Evolutionary conservation across 164 flowering plant genomes (phyloP).

Genomic region (Magnolia kwangsiensis): DNA sequence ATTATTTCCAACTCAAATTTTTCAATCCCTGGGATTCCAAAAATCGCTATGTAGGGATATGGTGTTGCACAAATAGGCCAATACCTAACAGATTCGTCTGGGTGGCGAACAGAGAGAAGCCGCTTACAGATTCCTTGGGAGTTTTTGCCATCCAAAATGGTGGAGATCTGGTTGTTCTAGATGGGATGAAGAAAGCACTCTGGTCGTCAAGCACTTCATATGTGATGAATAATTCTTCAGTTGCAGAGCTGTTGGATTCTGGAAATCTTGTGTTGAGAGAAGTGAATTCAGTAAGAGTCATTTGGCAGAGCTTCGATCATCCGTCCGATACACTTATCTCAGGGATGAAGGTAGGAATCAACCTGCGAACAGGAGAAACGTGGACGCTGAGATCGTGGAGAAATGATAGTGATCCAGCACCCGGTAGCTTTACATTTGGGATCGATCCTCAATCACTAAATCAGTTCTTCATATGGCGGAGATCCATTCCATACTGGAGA

Average conservation of each 20-base stretch:
- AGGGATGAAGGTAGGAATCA: neutral
- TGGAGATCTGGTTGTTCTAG: neutral
- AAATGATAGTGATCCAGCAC: neutral
- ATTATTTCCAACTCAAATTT: neutral
- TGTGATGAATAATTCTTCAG: neutral
- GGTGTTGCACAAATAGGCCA: neutral
- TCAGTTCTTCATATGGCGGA: neutral
- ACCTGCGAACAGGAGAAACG: neutral
- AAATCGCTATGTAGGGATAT: neutral
- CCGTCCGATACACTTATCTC: neutral
- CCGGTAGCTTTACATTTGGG: neutral
- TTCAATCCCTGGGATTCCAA: neutral
- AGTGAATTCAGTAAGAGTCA: neutral
- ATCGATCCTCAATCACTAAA: neutral
- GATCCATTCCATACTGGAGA: neutral
- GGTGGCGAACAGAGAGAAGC: slow-evolving; percentile 10
- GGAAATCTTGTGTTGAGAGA: slow-evolving; percentile 22
- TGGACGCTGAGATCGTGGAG: neutral
- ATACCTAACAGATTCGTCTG: slow-evolving; percentile 1
- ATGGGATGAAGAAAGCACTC: neutral
- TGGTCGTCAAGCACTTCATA: slow-evolving; percentile 1
- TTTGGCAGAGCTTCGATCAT: neutral
- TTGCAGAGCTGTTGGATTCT: slow-evolving; percentile 17
- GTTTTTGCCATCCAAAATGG: neutral
- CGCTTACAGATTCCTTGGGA: slow-evolving; percentile 3